Conservation (phyloP, 768 basidiomycete genomes). For the Tricholoma sp. region DNA sequence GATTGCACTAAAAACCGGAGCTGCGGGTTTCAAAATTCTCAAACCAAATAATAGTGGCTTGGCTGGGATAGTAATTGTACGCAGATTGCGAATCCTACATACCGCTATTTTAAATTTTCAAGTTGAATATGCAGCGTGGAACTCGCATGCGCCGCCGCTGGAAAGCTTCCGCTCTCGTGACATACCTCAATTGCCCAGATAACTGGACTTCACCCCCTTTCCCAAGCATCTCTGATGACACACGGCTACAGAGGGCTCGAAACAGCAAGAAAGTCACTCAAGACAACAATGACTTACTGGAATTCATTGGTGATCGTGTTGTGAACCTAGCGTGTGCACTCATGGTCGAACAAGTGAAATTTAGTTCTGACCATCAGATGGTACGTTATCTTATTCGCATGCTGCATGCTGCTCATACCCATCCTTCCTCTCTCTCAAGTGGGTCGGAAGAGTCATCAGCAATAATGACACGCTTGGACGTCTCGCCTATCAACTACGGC, state of each 20-base stretch:
- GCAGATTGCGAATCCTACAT: too few species aligned
- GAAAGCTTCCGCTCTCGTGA: background rate
- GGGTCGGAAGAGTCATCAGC: conserved; percentile 19
- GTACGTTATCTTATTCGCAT: conserved; percentile 10
- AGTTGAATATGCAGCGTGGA: background rate
- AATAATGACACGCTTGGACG: conserved; percentile 29
- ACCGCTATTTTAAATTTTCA: too few species aligned
- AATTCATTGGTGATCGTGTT: conserved; percentile 28
- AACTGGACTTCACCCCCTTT: background rate
- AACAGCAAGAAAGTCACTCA: conserved; percentile 19
- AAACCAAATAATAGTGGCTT: too few species aligned
- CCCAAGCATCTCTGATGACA: background rate
- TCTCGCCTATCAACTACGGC: conserved; percentile 20
- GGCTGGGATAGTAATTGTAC: too few species aligned
- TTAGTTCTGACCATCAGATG: conserved; percentile 23
- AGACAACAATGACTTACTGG: conserved; percentile 27
- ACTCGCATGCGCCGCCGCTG: background rate
- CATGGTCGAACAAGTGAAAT: conserved; percentile 20
- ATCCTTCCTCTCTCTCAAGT: conserved; percentile 5
- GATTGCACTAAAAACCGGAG: too few species aligned
- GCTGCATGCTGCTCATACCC: background rate
- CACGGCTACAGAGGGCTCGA: conserved; percentile 6
- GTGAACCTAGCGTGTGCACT: conserved; percentile 25
- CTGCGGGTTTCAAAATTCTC: too few species aligned
- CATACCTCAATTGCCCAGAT: background rate